Evolutionary conservation across 345 rosid species (phyloP).

Genomic region (Moricandia arvensis): DNA sequence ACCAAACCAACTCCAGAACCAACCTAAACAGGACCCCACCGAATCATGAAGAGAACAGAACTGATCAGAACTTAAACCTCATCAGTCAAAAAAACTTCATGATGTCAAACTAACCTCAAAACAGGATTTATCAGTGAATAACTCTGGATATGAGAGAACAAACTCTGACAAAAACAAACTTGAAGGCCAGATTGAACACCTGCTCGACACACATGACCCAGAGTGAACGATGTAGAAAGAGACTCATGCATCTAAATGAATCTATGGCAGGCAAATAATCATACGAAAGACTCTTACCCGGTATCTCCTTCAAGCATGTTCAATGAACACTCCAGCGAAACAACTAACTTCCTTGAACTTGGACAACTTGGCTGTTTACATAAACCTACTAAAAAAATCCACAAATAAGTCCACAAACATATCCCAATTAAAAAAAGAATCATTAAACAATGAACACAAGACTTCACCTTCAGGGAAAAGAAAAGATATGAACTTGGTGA

Average conservation of each 20-base stretch:
- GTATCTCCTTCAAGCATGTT: slow-evolving; percentile 96
- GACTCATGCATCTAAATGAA: background rate
- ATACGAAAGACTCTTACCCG: slow-evolving; percentile 45
- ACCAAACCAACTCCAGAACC: slow-evolving; percentile 92
- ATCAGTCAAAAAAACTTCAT: background rate
- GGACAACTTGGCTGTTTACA: slow-evolving; percentile 43
- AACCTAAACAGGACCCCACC: slow-evolving; percentile 47
- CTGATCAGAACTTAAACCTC: background rate
- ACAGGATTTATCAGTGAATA: slow-evolving; percentile 60
- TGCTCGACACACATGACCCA: slow-evolving; percentile 27
- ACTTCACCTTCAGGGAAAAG: slow-evolving; percentile 67
- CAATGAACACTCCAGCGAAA: slow-evolving; percentile 67
- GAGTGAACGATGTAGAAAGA: slow-evolving; percentile 9
- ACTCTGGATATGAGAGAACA: slow-evolving; percentile 66
- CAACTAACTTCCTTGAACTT: slow-evolving; percentile 47
- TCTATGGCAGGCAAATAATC: background rate
- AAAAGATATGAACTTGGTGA: slow-evolving; percentile 65
- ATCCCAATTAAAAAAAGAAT: background rate
- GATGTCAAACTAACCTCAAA: slow-evolving; percentile 59
- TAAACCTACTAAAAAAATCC: slow-evolving; percentile 41
- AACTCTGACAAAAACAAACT: slow-evolving; percentile 74
- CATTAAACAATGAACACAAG: slow-evolving; percentile 1
- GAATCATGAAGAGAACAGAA: slow-evolving; percentile 8
- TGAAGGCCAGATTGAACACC: slow-evolving; percentile 89
- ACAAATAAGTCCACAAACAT: slow-evolving; percentile 9